Evolutionary conservation across 495 filamentous ascomycete genomes (phyloP), one percentile per base, ranked within the genome.

Genomic region (Aspergillus saccharolyticus): DNA sequence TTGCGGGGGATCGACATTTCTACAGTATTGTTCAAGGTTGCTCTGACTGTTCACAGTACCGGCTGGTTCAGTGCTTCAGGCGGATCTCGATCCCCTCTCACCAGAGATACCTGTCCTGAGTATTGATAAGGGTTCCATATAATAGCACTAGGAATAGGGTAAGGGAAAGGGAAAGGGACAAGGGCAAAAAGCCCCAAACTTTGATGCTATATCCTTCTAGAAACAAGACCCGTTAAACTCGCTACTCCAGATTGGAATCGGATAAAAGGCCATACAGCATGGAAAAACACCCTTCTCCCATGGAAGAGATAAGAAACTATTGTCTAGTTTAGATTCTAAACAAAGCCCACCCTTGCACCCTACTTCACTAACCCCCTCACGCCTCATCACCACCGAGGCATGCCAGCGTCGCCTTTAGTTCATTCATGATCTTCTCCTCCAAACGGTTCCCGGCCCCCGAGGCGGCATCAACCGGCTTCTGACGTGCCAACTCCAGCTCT

Each of bases 361-460:
- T n/a, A n/a, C n/a, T 28, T 28, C 21, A 42, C 19, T 6, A 48
- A 39, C 42, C 52, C 68, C 62, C 70, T 72, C 61, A 73, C 21
- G 73, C 70, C 62, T 76, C 74, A 46, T 67, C 67, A 4, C 70
- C 69, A 3, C 69, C 63, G 24, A 79, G 44, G 63, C 74, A 78
- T 20, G 69, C 61, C 53, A 77, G 39, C n/a, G 72, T 61, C 1
- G 71, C 70, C 49, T 67, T 72, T 66, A 95, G 70, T 70, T 91
- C 84, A 48, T 62, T 71, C 17, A 91, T 77, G 16, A 88, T 78
- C 73, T 83, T 87, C 75, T 89, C 87, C 71, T 93, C 89, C 54
- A 94, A 70, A 60, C 75, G 73, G 63, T 77, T 90, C 66, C 85
- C 80, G 0, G 69, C 67, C 19, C 70, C 72, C 15, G 61, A 71